phyloP scores from a whole-genome alignment of 345 rosid species.

The Eucalyptus marginata region DNA sequence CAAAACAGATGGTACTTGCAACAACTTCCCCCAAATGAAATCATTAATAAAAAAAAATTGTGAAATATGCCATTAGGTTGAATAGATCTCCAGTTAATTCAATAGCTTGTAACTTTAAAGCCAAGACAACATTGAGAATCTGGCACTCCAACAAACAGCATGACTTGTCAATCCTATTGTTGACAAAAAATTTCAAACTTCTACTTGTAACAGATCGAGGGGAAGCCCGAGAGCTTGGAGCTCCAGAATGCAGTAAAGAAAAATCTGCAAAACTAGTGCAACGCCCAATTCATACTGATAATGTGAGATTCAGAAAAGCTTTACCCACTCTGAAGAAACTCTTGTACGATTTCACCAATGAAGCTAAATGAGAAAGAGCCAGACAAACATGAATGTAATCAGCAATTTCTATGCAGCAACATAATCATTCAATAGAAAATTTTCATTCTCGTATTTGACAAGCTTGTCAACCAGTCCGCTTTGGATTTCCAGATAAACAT shows the following conservation, averaged over 20 bases:
- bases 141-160: not conserved
- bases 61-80: not conserved
- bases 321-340: not conserved
- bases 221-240: not conserved
- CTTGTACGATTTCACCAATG: not conserved
- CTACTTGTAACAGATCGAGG: not conserved
- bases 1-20: not conserved
- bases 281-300: not conserved
- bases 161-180: not conserved
- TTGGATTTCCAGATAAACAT: not conserved
- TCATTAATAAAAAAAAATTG: not conserved
- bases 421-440: not conserved
- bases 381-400: not conserved
- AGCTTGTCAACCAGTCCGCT: not conserved
- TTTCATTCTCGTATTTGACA: not conserved
- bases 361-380: not conserved
- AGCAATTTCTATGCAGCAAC: not conserved
- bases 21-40: not conserved
- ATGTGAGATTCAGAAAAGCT: not conserved
- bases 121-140: not conserved
- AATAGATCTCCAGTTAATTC: not conserved
- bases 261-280: not conserved
- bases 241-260: not conserved
- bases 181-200: not conserved
- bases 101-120: not conserved